Conservation (phyloP, 202 grass and related monocot species). For the Bolboschoenoplectus hybrid region DNA sequence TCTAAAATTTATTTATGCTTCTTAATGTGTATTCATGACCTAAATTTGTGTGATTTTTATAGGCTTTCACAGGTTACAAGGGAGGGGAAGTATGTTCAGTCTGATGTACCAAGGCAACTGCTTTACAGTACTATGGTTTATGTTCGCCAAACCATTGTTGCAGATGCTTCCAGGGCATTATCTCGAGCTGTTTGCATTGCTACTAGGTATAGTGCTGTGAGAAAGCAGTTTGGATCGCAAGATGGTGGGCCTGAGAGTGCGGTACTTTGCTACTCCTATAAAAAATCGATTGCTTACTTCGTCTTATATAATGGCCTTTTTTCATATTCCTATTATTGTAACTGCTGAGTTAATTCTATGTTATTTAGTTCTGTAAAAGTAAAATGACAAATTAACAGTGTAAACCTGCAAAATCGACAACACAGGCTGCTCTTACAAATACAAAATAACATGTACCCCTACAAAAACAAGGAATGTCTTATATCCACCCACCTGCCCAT, state of each 20-base stretch:
- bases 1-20: conserved; percentile 34
- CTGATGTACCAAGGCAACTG: conserved; percentile 89
- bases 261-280: conserved; percentile 47
- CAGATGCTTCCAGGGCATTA: conserved; percentile 89
- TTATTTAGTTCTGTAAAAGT: conserved; percentile 14
- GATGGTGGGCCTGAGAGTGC: conserved; percentile 76
- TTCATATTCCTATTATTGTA: conserved; percentile 21
- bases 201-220: conserved; percentile 82
- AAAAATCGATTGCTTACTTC: neutral
- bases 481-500: neutral
- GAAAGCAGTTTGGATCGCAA: conserved; percentile 88
- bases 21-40: conserved; percentile 14
- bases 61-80: conserved; percentile 97
- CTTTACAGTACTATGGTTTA: conserved; percentile 96
- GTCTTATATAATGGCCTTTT: neutral
- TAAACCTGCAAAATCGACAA: conserved; percentile 8
- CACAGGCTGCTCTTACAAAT: neutral
- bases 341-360: neutral
- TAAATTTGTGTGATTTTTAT: conserved; percentile 31
- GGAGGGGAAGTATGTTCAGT: conserved; percentile 86
- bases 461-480: neutral
- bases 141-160: conserved; percentile 88
- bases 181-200: conserved; percentile 93
- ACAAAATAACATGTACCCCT: neutral
- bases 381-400: neutral